Evolutionary conservation across 139 green algal genomes (phyloP).

Genomic region (Tetratostichococcus sp.): DNA sequence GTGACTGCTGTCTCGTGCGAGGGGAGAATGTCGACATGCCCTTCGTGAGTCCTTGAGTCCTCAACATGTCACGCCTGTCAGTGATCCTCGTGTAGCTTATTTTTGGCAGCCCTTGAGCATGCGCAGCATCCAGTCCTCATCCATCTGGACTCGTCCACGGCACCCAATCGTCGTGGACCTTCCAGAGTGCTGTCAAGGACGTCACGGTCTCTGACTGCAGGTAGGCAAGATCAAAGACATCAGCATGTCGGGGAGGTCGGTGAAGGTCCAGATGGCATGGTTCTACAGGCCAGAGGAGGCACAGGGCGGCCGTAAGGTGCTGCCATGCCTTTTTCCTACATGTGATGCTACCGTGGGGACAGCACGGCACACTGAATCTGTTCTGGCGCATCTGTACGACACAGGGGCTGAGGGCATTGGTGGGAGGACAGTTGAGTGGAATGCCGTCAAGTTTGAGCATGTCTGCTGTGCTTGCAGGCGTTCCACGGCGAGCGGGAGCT

Average conservation of each 20-base stretch:
- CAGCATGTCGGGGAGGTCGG: neutral
- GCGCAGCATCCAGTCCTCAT: too few species aligned
- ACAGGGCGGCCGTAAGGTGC: conserved; percentile 57
- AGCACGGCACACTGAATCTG: too few species aligned
- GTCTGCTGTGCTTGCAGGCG: conserved; percentile 11
- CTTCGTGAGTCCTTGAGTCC: conserved; percentile 17
- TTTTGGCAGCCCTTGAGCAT: neutral
- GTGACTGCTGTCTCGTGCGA: conserved; percentile 28
- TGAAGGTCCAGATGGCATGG: conserved; percentile 53
- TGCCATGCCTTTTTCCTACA: too few species aligned
- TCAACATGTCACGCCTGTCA: too few species aligned
- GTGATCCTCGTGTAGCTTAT: neutral
- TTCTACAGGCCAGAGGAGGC: conserved; percentile 82
- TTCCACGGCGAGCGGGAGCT: conserved; percentile 80
- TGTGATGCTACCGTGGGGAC: too few species aligned
- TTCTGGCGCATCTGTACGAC: too few species aligned
- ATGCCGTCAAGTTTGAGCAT: neutral
- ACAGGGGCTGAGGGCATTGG: too few species aligned
- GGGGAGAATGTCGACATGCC: conserved; percentile 13
- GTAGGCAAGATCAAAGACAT: conserved; percentile 21
- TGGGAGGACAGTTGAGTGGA: too few species aligned
- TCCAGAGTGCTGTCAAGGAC: too few species aligned
- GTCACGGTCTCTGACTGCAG: too few species aligned
- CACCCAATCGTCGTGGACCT: too few species aligned
- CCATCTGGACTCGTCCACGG: too few species aligned